A percentile compares a stretch with the other conserved stretches of the same genome.
Evolutionary conservation across 176 grass and related monocot genomes (phyloP).

Genomic region (Avena sativa): DNA sequence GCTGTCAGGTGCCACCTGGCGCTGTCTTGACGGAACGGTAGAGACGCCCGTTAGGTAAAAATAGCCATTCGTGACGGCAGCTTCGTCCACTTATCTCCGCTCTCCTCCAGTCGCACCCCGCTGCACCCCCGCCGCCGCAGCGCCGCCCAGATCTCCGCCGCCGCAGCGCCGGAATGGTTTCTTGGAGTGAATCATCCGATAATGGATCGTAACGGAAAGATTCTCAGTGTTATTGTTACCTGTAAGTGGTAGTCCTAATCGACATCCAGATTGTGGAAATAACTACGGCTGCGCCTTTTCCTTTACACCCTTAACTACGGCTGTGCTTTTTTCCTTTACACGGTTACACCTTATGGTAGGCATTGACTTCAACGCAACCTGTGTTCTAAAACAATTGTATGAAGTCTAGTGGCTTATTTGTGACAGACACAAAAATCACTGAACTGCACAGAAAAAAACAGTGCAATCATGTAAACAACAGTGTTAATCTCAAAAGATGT

Average conservation of each 20-base stretch:
- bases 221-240: not conserved
- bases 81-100: too few relatives aligned
- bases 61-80: too few relatives aligned
- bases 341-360: conserved; percentile 1
- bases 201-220: conserved; percentile 22
- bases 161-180: too few relatives aligned
- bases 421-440: not conserved
- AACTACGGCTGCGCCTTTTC: not conserved
- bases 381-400: not conserved
- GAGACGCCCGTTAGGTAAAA: too few relatives aligned
- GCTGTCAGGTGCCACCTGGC: too few relatives aligned
- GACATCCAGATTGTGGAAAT: conserved; percentile 31
- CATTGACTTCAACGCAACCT: conserved; percentile 1
- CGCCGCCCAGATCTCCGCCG: too few relatives aligned
- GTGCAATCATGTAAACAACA: not conserved
- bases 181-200: too few relatives aligned
- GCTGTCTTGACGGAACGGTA: too few relatives aligned
- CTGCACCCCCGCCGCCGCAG: too few relatives aligned
- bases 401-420: not conserved
- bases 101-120: too few relatives aligned
- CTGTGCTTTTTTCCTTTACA: not conserved
- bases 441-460: not conserved
- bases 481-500: not conserved
- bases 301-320: not conserved
- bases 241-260: conserved; percentile 50